Evolutionary conservation across 2,329 filamentous ascomycete species (phyloP).

Genomic region (Coniochaeta ligniaria): DNA sequence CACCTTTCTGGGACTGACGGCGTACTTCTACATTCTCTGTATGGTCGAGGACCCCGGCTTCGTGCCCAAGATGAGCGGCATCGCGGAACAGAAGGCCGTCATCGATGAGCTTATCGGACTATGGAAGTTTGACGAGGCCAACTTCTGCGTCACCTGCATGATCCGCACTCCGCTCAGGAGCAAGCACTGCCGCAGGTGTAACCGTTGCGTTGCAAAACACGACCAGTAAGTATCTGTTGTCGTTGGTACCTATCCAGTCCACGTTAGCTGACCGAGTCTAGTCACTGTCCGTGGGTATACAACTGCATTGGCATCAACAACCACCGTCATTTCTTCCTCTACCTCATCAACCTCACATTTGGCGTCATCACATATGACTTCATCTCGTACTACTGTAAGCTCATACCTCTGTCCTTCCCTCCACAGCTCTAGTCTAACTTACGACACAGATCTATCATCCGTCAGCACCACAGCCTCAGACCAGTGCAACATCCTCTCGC

Average conservation of each 20-base stretch:
- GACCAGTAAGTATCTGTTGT: conserved; percentile 66
- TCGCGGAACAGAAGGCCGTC: conserved; percentile 80
- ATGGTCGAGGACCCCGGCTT: conserved; percentile 90
- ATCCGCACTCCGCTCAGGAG: conserved; percentile 84
- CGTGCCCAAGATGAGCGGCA: conserved; percentile 82
- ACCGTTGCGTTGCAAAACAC: conserved; percentile 89
- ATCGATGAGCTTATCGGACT: conserved; percentile 79
- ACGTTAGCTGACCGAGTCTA: conserved; percentile 23
- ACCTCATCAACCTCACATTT: conserved; percentile 69
- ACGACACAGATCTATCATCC: conserved; percentile 51
- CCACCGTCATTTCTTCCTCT: conserved; percentile 90
- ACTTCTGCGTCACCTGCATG: conserved; percentile 95
- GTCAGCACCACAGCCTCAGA: conserved; percentile 45
- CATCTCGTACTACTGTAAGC: conserved; percentile 65
- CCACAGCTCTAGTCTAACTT: background rate
- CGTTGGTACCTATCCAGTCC: background rate
- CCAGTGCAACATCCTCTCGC: conserved; percentile 69
- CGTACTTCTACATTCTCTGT: conserved; percentile 80
- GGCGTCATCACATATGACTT: conserved; percentile 68
- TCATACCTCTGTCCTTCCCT: too few species aligned
- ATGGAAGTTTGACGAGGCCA: conserved; percentile 89
- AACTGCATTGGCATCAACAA: conserved; percentile 97
- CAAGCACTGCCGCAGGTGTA: conserved; percentile 91
- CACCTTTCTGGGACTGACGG: conserved; percentile 54
- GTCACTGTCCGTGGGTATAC: conserved; percentile 96